Conservation (phyloP, 352 stramenopile species). For the Globisporangium uncinulatum region DNA sequence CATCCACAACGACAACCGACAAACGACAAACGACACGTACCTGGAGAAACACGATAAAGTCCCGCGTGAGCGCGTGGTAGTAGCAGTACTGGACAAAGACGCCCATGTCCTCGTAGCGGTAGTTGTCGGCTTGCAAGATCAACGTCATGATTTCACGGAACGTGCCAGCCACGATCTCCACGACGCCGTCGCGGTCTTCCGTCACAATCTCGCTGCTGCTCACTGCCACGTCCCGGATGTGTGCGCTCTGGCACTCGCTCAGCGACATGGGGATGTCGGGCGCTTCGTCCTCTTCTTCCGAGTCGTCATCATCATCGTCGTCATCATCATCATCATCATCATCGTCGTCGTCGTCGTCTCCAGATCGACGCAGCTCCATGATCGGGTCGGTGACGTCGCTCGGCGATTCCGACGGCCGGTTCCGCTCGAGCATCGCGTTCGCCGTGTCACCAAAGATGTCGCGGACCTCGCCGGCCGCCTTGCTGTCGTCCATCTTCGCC, state of each 20-base stretch:
- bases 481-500: conserved; percentile 35
- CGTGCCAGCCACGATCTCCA: conserved; percentile 63
- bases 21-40: conserved; percentile 11
- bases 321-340: conserved; percentile 16
- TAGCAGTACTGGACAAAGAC: conserved; percentile 65
- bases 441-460: conserved; percentile 72
- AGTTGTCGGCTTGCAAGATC: conserved; percentile 51
- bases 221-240: conserved; percentile 18
- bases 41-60: conserved; percentile 51
- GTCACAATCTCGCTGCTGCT: conserved; percentile 43
- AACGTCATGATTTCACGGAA: conserved; percentile 51
- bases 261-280: conserved; percentile 38
- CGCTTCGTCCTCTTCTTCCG: conserved; percentile 1
- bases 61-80: conserved; percentile 26
- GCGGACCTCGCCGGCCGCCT: conserved; percentile 32
- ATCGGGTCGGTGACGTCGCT: conserved; percentile 16
- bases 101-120: conserved; percentile 51
- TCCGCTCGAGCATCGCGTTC: conserved; percentile 35
- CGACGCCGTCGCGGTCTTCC: conserved; percentile 38
- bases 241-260: conserved; percentile 23
- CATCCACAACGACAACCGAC: neutral
- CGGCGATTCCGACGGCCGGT: conserved; percentile 19
- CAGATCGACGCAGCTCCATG: conserved; percentile 1
- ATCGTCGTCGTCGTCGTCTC: conserved; percentile 1
- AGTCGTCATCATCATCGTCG: conserved; percentile 15